Base-by-base conservation (phyloP, 2,329 filamentous ascomycete genomes). In the Calonectria pteridis region DNA sequence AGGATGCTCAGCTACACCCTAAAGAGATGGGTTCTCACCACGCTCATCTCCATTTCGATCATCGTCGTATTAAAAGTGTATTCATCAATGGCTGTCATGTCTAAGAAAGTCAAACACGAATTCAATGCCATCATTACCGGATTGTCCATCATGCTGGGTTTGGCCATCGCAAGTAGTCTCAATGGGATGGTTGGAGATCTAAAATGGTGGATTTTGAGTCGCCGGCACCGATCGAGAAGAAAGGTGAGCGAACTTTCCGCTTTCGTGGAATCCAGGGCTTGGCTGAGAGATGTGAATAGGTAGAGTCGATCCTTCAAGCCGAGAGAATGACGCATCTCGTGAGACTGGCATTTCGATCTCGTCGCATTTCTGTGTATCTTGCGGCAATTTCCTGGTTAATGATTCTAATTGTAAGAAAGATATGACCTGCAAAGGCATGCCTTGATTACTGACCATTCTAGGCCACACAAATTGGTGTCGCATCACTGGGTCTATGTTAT, bases 41-140 rank as follows among this genome's bases (percentile, higher is more conserved):
- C 59, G 11, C 18, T 69, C 10, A 71, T 79, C 6, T 71, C 72
- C 6, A 31, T 73, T 2, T 75, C 75, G 33, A 79, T 79, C n/a
- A 73, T 72, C 16, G 51, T 75, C 9, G 76, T 79, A 13, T 66
- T 80, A 23, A 70, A 71, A 37, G 28, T 73, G 11, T 80, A 76
- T 35, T 77, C 78, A 4, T 20, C 23, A 0, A 53, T 63, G 46
- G 20, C 59, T 1, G 69, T 80, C 63, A 78, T 80, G 69, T 75
- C 76, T 2, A 73, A 76, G 11, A 13, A 28, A 3, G 78, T 80
- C 23, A 88, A 88, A 75, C 83, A 83, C 33, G 77, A 83, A 63
- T 88, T 86, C 75, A 88, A 88, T 69, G 80, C 84, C 0, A 74
- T 87, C n/a, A 85, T 87, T 26, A 86, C 86, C 0, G 86, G 83